Evolutionary conservation across 306 rosid genomes (phyloP), one percentile per base, ranked within the genome.

Genomic region (Adenanthera pavonina): DNA sequence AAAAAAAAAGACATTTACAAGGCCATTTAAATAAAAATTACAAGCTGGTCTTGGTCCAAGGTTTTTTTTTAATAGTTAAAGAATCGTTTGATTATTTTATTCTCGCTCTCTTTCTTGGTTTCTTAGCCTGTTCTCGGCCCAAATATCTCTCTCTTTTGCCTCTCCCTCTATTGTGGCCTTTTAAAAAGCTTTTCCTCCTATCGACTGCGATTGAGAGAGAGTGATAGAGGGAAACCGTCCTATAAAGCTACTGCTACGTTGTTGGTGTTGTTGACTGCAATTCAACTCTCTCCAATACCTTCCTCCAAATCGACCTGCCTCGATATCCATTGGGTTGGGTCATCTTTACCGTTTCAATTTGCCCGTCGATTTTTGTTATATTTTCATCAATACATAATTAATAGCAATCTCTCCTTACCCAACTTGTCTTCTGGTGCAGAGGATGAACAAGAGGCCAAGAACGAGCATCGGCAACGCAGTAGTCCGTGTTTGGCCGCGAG

Each of bases 401-500:
- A 3, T 75, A 8, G 59, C 57, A 52, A 60, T 35, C 8, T 17
- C 8, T 15, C 5, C 33, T 38, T 40, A 40, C 72, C 46, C 33
- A 3, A 30, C 30, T 12, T 46, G n/a, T 54, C 33, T n/a, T 30
- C 12, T 34, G 19, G 69, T 72, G 52, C 49, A 65, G 68, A 85
- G 51, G 82, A 92, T 89, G 97, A 91, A 77, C 56, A 91, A 82
- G 89, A 78, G 91, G 53, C 69, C 86, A 6, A 75, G 86, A 61
- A 40, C 79, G 17, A 75, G 70, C 77, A 86, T 83, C 69, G 83
- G 81, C 82, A 88, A 85, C 61, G 72, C 95, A 9, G 88, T 85
- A 61, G 90, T n/a, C n/a, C n/a, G 88, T 86, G 84, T 93, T 51
- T 90, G 89, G 89, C 79, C 82, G 77, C 93, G 97, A 15, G 93